These are phyloP conservation scores for Durio zibethinus DNA, from an alignment of 345 rosid genomes.

Conservation along the genomic window DNA sequence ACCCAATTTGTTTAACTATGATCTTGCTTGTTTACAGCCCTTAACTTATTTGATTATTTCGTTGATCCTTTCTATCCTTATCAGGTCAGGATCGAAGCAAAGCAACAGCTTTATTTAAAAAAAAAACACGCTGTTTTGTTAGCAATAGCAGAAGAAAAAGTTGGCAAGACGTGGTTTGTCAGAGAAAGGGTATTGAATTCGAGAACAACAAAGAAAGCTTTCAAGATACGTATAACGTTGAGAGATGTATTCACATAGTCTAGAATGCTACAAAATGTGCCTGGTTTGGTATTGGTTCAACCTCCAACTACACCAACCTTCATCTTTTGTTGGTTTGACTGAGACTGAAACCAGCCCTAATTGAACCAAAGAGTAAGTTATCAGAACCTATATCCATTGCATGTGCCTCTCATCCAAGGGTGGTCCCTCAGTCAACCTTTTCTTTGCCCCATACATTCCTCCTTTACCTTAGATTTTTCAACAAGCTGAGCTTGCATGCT, in stretches of 20 bases:
- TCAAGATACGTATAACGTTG: not conserved
- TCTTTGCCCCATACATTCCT: not conserved
- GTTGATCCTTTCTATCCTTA: not conserved
- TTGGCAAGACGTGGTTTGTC: not conserved
- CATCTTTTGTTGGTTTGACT: not conserved
- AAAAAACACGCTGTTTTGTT: no score
- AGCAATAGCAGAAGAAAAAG: not conserved
- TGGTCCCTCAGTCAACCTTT: not conserved
- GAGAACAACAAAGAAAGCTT: not conserved
- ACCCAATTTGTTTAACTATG: not conserved
- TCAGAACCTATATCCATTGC: not conserved
- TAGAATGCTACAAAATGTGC: not conserved
- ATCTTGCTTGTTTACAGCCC: not conserved
- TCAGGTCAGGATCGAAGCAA: not conserved
- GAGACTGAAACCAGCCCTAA: not conserved
- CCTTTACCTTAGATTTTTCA: not conserved
- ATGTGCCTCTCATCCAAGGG: not conserved
- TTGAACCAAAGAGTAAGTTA: not conserved
- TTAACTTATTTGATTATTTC: not conserved
- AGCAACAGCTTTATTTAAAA: not conserved
- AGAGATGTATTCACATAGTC: not conserved
- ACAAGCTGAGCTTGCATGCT: not conserved
- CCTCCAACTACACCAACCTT: not conserved
- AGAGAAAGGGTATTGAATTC: not conserved
- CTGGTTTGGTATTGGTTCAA: not conserved